These are phyloP conservation scores for Ganoderma meredithae DNA, from an alignment of 1,284 basidiomycete species.

Conservation along the genomic window DNA sequence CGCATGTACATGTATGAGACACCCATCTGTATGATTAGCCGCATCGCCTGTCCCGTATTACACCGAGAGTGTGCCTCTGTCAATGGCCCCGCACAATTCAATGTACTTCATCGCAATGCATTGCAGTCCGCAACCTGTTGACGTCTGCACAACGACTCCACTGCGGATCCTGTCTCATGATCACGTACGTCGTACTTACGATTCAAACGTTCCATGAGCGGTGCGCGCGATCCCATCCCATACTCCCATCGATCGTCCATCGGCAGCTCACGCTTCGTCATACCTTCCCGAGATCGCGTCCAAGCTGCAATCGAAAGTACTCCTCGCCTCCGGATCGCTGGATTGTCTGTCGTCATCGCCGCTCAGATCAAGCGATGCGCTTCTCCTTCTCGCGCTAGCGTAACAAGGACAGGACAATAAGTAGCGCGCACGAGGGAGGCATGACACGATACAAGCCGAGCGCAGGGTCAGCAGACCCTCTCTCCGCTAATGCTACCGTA, in stretches of 20 bases:
- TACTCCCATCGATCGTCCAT: background rate
- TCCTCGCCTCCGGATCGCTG: background rate
- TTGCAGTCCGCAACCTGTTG: background rate
- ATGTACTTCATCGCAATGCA: background rate
- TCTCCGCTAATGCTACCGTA: background rate
- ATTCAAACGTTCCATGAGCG: background rate
- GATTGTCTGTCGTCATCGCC: background rate
- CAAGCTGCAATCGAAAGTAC: background rate
- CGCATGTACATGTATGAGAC: constrained; percentile 7
- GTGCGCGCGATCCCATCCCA: background rate
- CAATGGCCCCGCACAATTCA: background rate
- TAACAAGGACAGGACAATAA: too few relatives aligned
- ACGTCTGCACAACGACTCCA: background rate
- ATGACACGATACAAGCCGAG: constrained; percentile 2
- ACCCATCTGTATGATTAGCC: constrained; percentile 21
- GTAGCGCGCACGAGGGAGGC: background rate
- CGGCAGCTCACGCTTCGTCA: background rate
- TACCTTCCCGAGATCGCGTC: background rate
- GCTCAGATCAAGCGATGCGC: background rate
- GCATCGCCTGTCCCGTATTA: background rate
- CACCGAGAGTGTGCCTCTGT: background rate
- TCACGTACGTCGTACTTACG: background rate
- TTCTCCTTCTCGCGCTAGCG: constrained; percentile 1
- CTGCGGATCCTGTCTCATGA: background rate
- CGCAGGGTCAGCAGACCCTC: background rate